These are phyloP conservation scores for Pleurostoma richardsiae DNA, from an alignment of 2,329 filamentous ascomycete species.

Conservation along the genomic window DNA sequence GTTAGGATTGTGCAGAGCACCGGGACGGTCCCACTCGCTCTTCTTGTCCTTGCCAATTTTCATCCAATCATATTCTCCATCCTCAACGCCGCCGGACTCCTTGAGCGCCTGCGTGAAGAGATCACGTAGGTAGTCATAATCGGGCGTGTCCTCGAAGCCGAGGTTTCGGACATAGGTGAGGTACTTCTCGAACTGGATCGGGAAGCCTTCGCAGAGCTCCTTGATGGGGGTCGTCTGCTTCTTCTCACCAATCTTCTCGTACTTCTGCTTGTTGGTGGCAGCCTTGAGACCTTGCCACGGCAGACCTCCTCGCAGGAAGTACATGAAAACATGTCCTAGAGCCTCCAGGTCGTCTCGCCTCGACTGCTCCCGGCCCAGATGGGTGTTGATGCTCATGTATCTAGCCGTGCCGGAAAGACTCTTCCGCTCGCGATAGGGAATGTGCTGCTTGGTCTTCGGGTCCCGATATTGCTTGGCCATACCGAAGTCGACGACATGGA, in stretches of 20 bases:
- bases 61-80: slow-evolving; percentile 99
- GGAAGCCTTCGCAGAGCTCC: slow-evolving; percentile 93
- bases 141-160: slow-evolving; percentile 95
- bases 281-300: slow-evolving; percentile 72
- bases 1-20: slow-evolving; percentile 70
- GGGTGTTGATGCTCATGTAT: slow-evolving; percentile 99
- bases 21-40: slow-evolving; percentile 69
- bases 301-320: slow-evolving; percentile 65
- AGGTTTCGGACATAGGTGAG: slow-evolving; percentile 95
- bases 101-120: slow-evolving; percentile 95
- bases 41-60: slow-evolving; percentile 87
- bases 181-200: slow-evolving; percentile 97
- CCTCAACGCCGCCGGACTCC: slow-evolving; percentile 54
- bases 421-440: slow-evolving; percentile 94
- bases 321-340: slow-evolving; percentile 69
- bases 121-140: slow-evolving; percentile 96
- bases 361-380: slow-evolving; percentile 93
- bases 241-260: slow-evolving; percentile 99
- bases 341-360: slow-evolving; percentile 94
- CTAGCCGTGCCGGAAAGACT: slow-evolving; percentile 92
- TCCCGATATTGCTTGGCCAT: slow-evolving; percentile 99
- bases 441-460: slow-evolving; percentile 98
- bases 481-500: slow-evolving; percentile 97
- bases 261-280: slow-evolving; percentile 89
- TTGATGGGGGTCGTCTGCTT: slow-evolving; percentile 98